Evolutionary conservation across 768 basidiomycete genomes (phyloP).

Genomic region (Favolaschia claudopus): DNA sequence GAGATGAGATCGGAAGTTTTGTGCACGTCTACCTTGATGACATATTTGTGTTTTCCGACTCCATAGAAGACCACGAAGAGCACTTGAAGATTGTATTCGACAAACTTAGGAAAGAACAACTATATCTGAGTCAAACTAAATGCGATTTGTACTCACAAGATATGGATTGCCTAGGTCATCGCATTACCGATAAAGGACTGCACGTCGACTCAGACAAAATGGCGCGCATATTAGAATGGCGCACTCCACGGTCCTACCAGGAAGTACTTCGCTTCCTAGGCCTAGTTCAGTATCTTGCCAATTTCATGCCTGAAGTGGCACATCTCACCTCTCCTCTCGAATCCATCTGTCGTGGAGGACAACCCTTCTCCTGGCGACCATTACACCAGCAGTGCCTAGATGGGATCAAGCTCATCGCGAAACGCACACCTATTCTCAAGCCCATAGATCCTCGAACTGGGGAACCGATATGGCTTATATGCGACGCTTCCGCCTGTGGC

Average conservation of each 20-base stretch:
- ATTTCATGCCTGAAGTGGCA: not conserved
- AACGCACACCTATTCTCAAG: not conserved
- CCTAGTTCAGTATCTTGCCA: not conserved
- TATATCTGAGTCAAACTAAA: slow-evolving; percentile 36
- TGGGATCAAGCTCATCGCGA: not conserved
- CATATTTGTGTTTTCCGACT: slow-evolving; percentile 47
- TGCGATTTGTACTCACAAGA: slow-evolving; percentile 36
- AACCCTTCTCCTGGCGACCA: not conserved
- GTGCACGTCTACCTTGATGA: slow-evolving; percentile 55
- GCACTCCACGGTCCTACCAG: not conserved
- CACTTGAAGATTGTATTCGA: slow-evolving; percentile 34
- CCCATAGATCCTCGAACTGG: not conserved
- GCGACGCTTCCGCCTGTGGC: not conserved
- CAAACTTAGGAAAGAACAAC: slow-evolving; percentile 20
- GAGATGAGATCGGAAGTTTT: slow-evolving; percentile 43
- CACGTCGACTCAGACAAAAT: not conserved
- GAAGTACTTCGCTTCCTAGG: not conserved
- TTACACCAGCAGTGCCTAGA: slow-evolving; percentile 1
- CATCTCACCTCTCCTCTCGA: not conserved
- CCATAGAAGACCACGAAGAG: slow-evolving; percentile 43
- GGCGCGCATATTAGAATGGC: not conserved
- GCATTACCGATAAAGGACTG: not conserved
- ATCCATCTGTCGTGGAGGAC: not conserved
- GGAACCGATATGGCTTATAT: not conserved
- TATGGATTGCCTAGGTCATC: slow-evolving; percentile 27